These are phyloP conservation scores for Epichloe gansuensis DNA, from an alignment of 2,329 filamentous ascomycete species.

Conservation along the genomic window DNA sequence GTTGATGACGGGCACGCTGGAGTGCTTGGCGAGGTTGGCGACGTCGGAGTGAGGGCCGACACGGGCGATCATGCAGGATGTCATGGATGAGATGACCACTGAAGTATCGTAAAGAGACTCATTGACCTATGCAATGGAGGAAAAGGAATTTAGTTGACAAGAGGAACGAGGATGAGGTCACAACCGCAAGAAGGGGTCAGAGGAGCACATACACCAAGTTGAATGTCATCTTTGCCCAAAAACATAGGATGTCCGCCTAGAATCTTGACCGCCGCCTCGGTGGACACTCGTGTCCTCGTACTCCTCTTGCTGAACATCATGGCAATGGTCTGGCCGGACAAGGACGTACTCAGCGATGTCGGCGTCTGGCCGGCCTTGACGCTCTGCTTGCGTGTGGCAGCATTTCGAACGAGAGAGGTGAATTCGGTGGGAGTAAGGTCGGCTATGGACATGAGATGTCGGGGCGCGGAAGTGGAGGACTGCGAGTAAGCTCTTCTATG, in stretches of 20 bases:
- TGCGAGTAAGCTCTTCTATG: constrained; percentile 34
- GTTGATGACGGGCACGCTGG: constrained; percentile 72
- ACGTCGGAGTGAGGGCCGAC: constrained; percentile 70
- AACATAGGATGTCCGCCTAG: constrained; percentile 96
- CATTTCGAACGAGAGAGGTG: constrained; percentile 71
- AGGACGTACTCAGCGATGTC: constrained; percentile 42
- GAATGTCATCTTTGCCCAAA: constrained; percentile 87
- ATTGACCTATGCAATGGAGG: constrained; percentile 49
- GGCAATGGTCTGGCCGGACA: constrained; percentile 72
- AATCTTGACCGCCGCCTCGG: constrained; percentile 77
- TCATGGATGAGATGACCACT: constrained; percentile 88
- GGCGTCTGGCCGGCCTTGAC: constrained; percentile 56
- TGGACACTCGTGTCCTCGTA: constrained; percentile 86
- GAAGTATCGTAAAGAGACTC: constrained; percentile 91
- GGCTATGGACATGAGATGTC: constrained; percentile 84
- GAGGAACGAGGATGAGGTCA: background rate
- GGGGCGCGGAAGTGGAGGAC: constrained; percentile 34
- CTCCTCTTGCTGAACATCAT: constrained; percentile 97
- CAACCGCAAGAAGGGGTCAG: background rate
- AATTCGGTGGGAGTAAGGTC: constrained; percentile 76
- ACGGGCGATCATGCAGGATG: constrained; percentile 68
- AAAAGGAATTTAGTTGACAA: background rate
- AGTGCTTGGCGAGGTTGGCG: constrained; percentile 55
- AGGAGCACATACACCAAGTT: constrained; percentile 58
- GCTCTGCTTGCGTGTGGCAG: constrained; percentile 59